Conservation (phyloP, 2,329 filamentous ascomycete genomes). For the Fusarium concolor region DNA sequence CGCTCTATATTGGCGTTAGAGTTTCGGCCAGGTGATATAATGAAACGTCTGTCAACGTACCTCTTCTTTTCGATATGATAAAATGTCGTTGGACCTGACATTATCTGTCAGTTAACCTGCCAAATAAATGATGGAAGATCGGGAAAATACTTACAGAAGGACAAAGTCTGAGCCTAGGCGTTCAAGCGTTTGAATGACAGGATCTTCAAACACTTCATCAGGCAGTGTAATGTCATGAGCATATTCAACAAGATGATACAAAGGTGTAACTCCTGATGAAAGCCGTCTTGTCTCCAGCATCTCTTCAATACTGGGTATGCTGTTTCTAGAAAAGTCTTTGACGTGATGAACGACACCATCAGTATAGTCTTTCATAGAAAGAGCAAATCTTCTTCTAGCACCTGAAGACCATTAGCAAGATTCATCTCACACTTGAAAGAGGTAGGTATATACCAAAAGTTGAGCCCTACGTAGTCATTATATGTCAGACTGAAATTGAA, state of each 20-base stretch:
- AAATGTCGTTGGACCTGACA: slow-evolving; percentile 3
- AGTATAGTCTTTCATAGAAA: slow-evolving; percentile 17
- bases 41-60: rapidly evolving
- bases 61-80: slow-evolving; percentile 20
- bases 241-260: slow-evolving; percentile 21
- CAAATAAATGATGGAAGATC: rapidly evolving
- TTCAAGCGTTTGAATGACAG: slow-evolving; percentile 6
- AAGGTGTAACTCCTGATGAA: slow-evolving; percentile 10
- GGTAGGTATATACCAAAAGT: background rate
- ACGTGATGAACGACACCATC: slow-evolving; percentile 24
- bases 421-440: rapidly evolving
- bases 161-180: slow-evolving; percentile 18
- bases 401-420: background rate
- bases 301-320: slow-evolving; percentile 3
- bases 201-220: background rate
- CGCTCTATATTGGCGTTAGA: background rate
- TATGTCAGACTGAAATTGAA: rapidly evolving
- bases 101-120: rapidly evolving
- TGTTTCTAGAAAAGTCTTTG: slow-evolving; percentile 10
- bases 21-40: rapidly evolving
- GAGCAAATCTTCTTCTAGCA: slow-evolving; percentile 1
- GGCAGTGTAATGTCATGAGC: slow-evolving; percentile 5
- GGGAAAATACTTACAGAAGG: background rate
- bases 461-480: background rate
- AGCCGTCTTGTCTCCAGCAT: slow-evolving; percentile 3